Evolutionary conservation across 331 rosid species (phyloP).

Genomic region (Pyracantha coccinea): DNA sequence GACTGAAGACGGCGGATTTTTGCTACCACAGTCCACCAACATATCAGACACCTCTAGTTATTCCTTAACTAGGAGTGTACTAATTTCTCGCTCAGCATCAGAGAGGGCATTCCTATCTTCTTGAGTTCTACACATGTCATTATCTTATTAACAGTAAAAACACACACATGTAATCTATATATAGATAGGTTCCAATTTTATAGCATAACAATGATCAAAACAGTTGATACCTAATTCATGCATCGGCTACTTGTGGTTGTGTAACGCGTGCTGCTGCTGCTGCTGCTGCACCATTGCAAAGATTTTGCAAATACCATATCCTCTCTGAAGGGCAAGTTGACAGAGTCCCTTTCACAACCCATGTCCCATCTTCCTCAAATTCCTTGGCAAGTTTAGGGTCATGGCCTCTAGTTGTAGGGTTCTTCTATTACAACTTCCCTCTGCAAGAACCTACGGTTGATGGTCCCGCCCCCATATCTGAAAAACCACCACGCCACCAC

Average conservation of each 20-base stretch:
- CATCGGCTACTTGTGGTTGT: background rate
- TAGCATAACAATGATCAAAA: background rate
- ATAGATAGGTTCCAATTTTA: background rate
- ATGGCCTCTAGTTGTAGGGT: background rate
- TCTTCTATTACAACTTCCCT: background rate
- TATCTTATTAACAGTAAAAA: background rate
- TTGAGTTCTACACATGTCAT: background rate
- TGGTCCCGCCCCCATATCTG: background rate
- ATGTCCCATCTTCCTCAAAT: constrained; percentile 7
- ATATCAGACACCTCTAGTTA: no score
- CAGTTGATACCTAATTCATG: background rate
- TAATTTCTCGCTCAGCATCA: background rate
- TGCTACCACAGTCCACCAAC: no score
- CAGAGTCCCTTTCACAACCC: constrained; percentile 13
- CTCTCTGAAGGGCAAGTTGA: constrained; percentile 23
- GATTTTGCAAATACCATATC: background rate
- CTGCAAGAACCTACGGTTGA: constrained; percentile 5
- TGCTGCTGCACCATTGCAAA: constrained; percentile 1
- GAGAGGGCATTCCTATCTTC: background rate
- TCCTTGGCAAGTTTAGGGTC: background rate
- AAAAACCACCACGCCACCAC: background rate
- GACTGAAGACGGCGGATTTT: no score
- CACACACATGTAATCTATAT: background rate
- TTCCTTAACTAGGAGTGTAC: background rate
- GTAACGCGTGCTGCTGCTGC: constrained; percentile 2